Evolutionary conservation across 371 early-diverging fungal species (phyloP).

Genomic region (Phascolomyces articulosus): DNA sequence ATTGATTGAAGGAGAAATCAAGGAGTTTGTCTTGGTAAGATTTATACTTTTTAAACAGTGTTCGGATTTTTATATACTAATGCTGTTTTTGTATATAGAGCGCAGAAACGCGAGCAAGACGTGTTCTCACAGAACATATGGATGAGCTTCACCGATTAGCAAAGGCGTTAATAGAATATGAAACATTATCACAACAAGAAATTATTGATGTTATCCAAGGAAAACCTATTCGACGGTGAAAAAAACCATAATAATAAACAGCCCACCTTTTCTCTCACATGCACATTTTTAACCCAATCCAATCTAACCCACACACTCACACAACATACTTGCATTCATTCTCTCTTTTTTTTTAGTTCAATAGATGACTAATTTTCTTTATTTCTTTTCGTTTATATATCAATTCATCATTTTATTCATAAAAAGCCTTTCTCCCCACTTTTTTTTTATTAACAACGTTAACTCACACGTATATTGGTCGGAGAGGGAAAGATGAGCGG

Average conservation of each 20-base stretch:
- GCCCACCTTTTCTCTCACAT: too few species aligned
- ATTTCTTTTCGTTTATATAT: neutral
- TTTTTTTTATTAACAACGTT: too few species aligned
- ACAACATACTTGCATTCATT: conserved; percentile 1
- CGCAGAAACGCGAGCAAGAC: conserved; percentile 61
- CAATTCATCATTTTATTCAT: neutral
- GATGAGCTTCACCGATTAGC: conserved; percentile 87
- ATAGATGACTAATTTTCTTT: neutral
- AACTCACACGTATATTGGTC: too few species aligned
- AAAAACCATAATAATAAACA: too few species aligned
- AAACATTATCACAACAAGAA: conserved; percentile 86
- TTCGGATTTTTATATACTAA: too few species aligned
- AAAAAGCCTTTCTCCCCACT: neutral
- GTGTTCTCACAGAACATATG: conserved; percentile 66
- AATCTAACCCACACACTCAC: neutral
- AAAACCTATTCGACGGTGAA: conserved; percentile 47
- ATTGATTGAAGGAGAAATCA: conserved; percentile 86
- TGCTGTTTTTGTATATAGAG: conserved; percentile 38
- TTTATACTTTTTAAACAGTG: too few species aligned
- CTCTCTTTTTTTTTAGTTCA: neutral
- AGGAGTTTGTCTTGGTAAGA: conserved; percentile 56
- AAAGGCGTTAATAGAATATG: conserved; percentile 84
- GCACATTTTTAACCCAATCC: too few species aligned
- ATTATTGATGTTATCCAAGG: conserved; percentile 76
- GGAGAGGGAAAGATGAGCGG: too few species aligned